A percentile compares a stretch with the other conserved stretches of the same genome.
Evolutionary conservation across 164 flowering plant species (phyloP).

Genomic region (Annona cherimola): DNA sequence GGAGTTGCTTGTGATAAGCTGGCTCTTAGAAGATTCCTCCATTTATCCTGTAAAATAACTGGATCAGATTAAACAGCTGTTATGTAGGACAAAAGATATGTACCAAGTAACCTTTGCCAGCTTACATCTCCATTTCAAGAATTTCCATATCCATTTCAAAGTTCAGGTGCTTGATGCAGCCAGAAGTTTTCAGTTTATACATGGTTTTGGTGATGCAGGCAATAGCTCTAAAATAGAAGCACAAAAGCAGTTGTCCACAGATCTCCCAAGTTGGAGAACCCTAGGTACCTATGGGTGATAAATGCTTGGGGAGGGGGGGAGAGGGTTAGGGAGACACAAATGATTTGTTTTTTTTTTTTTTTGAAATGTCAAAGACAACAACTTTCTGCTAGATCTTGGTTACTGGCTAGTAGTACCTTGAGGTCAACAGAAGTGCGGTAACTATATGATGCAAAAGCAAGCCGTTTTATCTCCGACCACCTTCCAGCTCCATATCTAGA

Average conservation of each 20-base stretch:
- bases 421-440: slow-evolving; percentile 95
- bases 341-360: no score
- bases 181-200: not conserved
- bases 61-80: not conserved
- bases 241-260: not conserved
- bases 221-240: not conserved
- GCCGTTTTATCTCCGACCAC: slow-evolving; percentile 94
- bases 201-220: not conserved
- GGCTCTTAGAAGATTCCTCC: slow-evolving; percentile 95
- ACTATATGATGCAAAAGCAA: slow-evolving; percentile 73
- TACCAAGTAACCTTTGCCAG: not conserved
- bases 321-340: no score
- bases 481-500: slow-evolving; percentile 88
- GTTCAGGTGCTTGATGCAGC: not conserved
- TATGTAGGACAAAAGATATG: not conserved
- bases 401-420: slow-evolving; percentile 41
- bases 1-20: slow-evolving; percentile 58
- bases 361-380: no score
- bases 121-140: not conserved
- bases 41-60: slow-evolving; percentile 64
- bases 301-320: no score
- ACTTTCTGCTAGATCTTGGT: no score
- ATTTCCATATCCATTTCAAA: not conserved
- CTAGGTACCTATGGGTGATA: not conserved
- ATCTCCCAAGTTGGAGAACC: not conserved